Evolutionary conservation across 140 eudicot species (phyloP).

Genomic region (Anethum foeniculum): DNA sequence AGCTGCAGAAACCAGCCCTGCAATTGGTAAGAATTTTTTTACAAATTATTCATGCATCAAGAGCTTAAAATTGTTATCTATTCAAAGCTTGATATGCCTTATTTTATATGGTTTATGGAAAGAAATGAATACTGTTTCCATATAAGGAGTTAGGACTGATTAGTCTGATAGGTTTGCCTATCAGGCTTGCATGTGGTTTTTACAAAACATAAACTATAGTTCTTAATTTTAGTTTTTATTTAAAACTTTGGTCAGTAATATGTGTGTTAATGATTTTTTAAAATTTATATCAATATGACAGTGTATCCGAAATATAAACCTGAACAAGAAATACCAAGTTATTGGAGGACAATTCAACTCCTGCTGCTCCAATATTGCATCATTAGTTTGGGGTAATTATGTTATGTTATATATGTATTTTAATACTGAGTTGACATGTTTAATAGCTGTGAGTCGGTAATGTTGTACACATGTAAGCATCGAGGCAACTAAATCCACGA

Average conservation of each 20-base stretch:
- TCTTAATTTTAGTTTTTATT: neutral
- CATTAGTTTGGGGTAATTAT: neutral
- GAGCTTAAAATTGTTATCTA: neutral
- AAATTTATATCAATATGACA: neutral
- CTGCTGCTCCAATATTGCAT: neutral
- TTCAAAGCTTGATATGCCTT: neutral
- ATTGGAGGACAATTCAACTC: neutral
- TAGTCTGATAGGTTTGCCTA: neutral
- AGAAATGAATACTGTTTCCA: neutral
- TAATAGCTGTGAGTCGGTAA: neutral
- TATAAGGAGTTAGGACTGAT: neutral
- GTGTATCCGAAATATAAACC: neutral
- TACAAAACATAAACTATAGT: neutral
- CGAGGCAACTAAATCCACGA: neutral
- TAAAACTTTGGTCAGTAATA: neutral
- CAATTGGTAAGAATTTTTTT: slow-evolving; percentile 40
- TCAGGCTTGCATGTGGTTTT: neutral
- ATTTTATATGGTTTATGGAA: neutral
- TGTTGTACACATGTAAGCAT: neutral
- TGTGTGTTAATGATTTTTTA: neutral
- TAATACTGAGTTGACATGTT: neutral
- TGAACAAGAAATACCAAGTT: neutral
- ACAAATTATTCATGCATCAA: neutral
- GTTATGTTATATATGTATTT: neutral
- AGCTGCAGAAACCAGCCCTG: slow-evolving; percentile 29